Percentiles rank a stretch among this genome's conserved stretches.
Evolutionary conservation across 2,329 filamentous ascomycete genomes (phyloP).

Genomic region (Pseudocercospora macadamiae): DNA sequence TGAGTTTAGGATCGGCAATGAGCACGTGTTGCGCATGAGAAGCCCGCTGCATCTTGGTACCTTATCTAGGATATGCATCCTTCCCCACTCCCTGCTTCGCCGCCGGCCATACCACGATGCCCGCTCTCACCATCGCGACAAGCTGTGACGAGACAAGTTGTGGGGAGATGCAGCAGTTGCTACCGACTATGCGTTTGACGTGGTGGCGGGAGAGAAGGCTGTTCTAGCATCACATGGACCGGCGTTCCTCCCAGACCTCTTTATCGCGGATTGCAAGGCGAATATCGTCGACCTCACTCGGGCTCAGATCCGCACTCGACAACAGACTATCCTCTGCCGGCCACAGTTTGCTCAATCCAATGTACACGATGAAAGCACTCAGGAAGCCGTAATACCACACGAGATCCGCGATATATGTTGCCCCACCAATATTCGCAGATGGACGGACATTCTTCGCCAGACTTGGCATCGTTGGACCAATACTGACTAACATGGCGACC

Average conservation of each 20-base stretch:
- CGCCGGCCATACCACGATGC: too few relatives aligned
- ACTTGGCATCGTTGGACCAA: not conserved
- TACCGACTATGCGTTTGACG: too few relatives aligned
- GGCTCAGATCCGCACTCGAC: not conserved
- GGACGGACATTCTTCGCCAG: not conserved
- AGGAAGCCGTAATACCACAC: not conserved
- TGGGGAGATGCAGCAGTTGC: too few relatives aligned
- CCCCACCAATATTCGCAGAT: not conserved
- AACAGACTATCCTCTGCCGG: not conserved
- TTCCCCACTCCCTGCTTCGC: too few relatives aligned
- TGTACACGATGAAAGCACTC: not conserved
- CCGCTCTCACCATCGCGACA: too few relatives aligned
- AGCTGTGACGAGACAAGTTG: too few relatives aligned
- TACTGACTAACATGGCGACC: constrained; percentile 52
- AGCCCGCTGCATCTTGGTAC: too few relatives aligned
- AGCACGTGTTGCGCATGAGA: too few relatives aligned
- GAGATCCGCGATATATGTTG: not conserved
- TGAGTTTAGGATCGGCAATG: too few relatives aligned
- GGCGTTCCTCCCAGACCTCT: not conserved
- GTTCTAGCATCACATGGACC: not conserved
- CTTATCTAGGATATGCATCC: too few relatives aligned
- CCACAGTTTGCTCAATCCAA: not conserved
- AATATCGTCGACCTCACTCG: not conserved
- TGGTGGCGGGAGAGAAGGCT: too few relatives aligned
- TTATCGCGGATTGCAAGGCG: not conserved